Base-by-base conservation (phyloP, 306 rosid genomes). In the Quillaja saponaria region DNA sequence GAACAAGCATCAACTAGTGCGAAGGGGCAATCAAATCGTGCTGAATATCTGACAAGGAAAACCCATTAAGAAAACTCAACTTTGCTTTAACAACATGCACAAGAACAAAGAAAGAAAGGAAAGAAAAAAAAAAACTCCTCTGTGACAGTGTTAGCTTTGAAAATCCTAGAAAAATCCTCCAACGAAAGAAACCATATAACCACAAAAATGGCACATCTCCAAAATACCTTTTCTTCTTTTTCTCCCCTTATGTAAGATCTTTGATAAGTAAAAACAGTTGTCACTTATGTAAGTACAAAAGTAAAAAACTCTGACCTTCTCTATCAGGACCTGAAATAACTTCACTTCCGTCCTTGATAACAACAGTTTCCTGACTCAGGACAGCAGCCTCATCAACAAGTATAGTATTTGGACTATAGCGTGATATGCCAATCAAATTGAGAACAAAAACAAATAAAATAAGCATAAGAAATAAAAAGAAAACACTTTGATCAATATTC, bases 331-430 rank as follows among this genome's bases (percentile, higher is more conserved):
- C 90, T 51, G 86, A 66, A 69, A 82, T 41, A 42, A 91, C 84
- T 75, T 85, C 85, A 68, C 85, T 87, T 63, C 96, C 95, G 67
- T 82, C 76, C 75, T 72, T 78, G 70, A 91, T 82, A 66, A 78
- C 59, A 49, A 71, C 41, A 33, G 61, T 60, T 42, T 64, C 83
- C 58, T 71, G 90, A 20, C 39, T 82, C 50, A 69, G 71, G 57
- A 85, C 58, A 45, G 63, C 66, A 66, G 71, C 74, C 61, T 76
- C 91, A 48, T 88, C 89, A 47, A 84, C 95, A 34, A 91, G 67
- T 61, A 91, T 77, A 13, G 78, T 52, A 77, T 69, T 68, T 60
- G 83, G 64, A 70, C 96, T 88, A 64, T 64, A 68, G 48, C 34
- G 74, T 31, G 10, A 50, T 49, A 60, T 58, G 55, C 53, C 64